Conservation (phyloP, 108 stramenopile species). For the Nannochloropsis gaditana region DNA sequence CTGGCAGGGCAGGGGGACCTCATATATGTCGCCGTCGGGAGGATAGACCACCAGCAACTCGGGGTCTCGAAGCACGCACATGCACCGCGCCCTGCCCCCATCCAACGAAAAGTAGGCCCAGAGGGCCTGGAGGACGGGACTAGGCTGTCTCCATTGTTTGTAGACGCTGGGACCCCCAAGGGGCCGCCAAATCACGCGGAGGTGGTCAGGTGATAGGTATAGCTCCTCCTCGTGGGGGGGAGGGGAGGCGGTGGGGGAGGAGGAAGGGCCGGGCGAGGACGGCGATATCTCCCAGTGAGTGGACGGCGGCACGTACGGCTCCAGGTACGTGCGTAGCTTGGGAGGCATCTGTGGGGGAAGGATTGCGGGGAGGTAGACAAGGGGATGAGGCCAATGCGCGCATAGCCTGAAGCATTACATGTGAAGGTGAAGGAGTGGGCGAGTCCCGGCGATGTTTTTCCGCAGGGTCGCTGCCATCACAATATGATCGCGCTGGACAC, state of each 20-base stretch:
- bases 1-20: background rate
- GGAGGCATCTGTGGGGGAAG: background rate
- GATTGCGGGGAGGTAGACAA: no score
- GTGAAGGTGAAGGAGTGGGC: no score
- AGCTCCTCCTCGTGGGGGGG: background rate
- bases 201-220: constrained; percentile 13
- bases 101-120: background rate
- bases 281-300: background rate
- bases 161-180: background rate
- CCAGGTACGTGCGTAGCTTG: constrained; percentile 5
- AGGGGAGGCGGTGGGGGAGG: background rate
- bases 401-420: no score
- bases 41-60: background rate
- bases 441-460: no score
- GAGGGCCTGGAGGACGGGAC: background rate
- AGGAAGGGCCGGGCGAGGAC: background rate
- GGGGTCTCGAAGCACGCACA: constrained; percentile 5
- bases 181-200: background rate
- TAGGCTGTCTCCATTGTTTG: background rate
- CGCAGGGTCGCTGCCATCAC: no score
- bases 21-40: background rate
- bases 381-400: no score
- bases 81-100: constrained; percentile 15
- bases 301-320: background rate
- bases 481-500: no score